Conservation (phyloP, 2,329 filamentous ascomycete species). For the Penicillium sp. region DNA sequence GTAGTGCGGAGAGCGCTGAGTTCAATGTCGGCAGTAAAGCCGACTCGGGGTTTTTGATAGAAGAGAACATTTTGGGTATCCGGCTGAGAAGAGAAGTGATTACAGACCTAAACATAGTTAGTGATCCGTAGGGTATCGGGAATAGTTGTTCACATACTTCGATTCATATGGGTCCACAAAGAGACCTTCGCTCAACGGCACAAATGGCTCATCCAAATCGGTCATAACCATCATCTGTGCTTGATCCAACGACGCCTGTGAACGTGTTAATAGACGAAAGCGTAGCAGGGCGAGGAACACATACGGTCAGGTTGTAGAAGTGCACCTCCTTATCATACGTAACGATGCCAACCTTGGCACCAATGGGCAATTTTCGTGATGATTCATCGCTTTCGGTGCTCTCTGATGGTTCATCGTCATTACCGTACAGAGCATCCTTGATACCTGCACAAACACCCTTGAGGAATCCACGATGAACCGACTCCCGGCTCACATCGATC, state of each 20-base stretch:
- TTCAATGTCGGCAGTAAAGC: conserved; percentile 81
- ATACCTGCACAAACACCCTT: conserved; percentile 90
- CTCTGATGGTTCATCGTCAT: conserved; percentile 53
- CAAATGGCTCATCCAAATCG: conserved; percentile 93
- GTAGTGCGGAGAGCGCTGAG: conserved; percentile 77
- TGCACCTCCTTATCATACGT: conserved; percentile 97
- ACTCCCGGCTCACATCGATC: conserved; percentile 89
- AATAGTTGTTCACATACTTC: conserved; percentile 51
- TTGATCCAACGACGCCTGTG: conserved; percentile 69
- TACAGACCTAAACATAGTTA: conserved; percentile 55
- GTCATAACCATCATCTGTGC: conserved; percentile 99
- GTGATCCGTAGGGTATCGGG: conserved; percentile 5
- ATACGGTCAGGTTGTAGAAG: conserved; percentile 90
- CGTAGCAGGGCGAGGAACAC: conserved; percentile 35
- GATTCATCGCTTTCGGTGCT: conserved; percentile 52
- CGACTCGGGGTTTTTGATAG: conserved; percentile 86
- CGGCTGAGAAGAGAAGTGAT: conserved; percentile 83
- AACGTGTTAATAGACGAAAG: conserved; percentile 22
- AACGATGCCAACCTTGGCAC: conserved; percentile 87
- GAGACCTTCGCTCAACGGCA: conserved; percentile 84
- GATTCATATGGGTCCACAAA: conserved; percentile 95
- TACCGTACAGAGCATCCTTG: conserved; percentile 76
- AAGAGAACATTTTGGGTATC: conserved; percentile 81
- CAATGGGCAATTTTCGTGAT: conserved; percentile 63
- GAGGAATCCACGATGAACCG: conserved; percentile 84